Evolutionary conservation across 768 basidiomycete species (phyloP), one percentile per base, ranked within the genome.

Genomic region (Psilocybe cubensis): DNA sequence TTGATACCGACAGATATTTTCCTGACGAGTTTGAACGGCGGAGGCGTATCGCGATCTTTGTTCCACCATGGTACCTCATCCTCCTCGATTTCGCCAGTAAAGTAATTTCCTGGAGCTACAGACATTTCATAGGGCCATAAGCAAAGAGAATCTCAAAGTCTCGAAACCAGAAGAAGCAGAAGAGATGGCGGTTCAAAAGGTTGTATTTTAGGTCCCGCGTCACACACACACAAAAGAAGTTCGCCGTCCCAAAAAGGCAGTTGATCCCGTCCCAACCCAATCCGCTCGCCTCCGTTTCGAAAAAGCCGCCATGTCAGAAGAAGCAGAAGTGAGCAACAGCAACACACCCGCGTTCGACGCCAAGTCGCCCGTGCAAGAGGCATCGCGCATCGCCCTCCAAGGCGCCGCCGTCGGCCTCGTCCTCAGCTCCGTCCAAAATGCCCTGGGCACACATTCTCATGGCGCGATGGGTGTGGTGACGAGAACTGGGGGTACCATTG

Each of bases 401-500:
- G 81, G 83, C 56, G 88, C 80, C 43, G 78, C 75, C 38, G 80
- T 90, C 52, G 89, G 89, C 20, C 79, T 85, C 57, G 82, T 89
- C 72, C 80, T 88, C 72, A 89, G 88, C 57, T 69, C 79, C 11
- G 66, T 83, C 29, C 92, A 93, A 75, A 96, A 92, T 81, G 91
- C 90, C 25, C 76, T 94, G 58, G 86, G 84, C 42, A 81, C 76
- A 61, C 94, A 93, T 74, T 82, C 84, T 38, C 79, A 81, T 62
- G 95, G 92, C 66, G 92, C 91, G 55, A 80, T 87, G 74, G 95
- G 95, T 64, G 85, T 97, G 72, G 69, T 95, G 64, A 93, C 93
- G 51, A 81, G 94, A 62, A 92, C 88, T 28, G 94, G 94, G 56
- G 86, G 91, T 29, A 92, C 94, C 3, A 93, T 96, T 70, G 94